These are phyloP conservation scores for Punctularia strigosozonata DNA, from an alignment of 768 basidiomycete species.

Conservation along the genomic window DNA sequence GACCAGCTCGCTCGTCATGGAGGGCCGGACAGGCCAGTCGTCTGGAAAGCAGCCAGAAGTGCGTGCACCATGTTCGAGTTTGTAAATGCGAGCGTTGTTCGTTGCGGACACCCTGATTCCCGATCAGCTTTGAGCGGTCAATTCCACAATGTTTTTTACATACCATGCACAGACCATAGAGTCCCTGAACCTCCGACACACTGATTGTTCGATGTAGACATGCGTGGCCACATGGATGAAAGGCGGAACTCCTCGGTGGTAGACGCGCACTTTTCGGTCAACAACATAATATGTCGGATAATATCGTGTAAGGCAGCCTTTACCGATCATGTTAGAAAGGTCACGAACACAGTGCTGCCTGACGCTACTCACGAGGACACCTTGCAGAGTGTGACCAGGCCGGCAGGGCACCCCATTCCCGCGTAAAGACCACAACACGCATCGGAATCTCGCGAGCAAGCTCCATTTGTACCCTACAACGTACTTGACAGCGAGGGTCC, in stretches of 20 bases:
- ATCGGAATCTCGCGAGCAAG: slow-evolving; percentile 5
- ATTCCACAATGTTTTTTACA: too few relatives aligned
- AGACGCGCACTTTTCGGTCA: slow-evolving; percentile 7
- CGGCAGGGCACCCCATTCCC: slow-evolving; percentile 14
- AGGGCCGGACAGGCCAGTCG: too few relatives aligned
- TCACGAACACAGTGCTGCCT: background rate
- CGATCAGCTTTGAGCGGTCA: background rate
- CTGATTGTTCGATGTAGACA: background rate
- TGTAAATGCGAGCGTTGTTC: slow-evolving; percentile 20
- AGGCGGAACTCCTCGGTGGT: slow-evolving; percentile 7
- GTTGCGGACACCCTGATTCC: slow-evolving; percentile 15
- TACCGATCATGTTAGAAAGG: background rate
- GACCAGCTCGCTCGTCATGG: too few relatives aligned
- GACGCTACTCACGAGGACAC: slow-evolving; percentile 17
- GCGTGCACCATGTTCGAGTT: too few relatives aligned
- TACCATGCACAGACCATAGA: slow-evolving; percentile 9
- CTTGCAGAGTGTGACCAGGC: slow-evolving; percentile 12
- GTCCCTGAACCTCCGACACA: slow-evolving; percentile 5
- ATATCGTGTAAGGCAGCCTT: slow-evolving; percentile 18
- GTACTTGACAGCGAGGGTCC: background rate
- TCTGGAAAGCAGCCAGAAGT: too few relatives aligned
- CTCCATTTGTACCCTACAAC: background rate
- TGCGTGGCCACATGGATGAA: background rate
- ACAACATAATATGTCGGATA: slow-evolving; percentile 18
- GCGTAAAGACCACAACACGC: slow-evolving; percentile 11